Evolutionary conservation across 2,329 filamentous ascomycete genomes (phyloP).

Genomic region (Metarhizium humberi): DNA sequence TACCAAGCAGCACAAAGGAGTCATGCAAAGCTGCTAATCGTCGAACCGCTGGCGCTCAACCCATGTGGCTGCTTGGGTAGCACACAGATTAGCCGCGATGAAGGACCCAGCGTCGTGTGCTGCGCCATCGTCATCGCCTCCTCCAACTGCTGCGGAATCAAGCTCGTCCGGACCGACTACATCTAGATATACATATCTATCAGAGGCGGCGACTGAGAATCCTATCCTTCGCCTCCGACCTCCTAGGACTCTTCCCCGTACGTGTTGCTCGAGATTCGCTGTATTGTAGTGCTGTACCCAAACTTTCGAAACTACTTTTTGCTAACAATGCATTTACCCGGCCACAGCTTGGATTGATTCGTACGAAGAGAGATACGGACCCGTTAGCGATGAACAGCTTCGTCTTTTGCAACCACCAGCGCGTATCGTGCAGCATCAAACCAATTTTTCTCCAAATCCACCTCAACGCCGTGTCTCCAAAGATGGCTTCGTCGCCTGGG

Average conservation of each 20-base stretch:
- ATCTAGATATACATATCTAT: constrained; percentile 3
- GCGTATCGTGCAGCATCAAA: constrained; percentile 28
- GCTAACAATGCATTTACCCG: constrained; percentile 14
- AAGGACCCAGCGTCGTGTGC: neutral
- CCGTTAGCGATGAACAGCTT: constrained; percentile 27
- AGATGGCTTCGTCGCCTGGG: constrained; percentile 36
- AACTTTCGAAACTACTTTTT: neutral
- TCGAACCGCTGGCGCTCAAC: neutral
- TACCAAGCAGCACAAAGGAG: neutral
- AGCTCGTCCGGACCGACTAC: constrained; percentile 6
- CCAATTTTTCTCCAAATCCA: constrained; percentile 31
- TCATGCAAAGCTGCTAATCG: constrained; percentile 6
- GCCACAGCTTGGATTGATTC: constrained; percentile 39
- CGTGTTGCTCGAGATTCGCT: constrained; percentile 9
- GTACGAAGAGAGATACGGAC: constrained; percentile 32
- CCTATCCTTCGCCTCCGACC: constrained; percentile 13
- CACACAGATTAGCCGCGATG: constrained; percentile 1
- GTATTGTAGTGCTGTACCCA: neutral
- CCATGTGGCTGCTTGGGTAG: neutral
- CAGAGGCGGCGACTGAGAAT: constrained; percentile 8
- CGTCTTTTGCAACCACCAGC: constrained; percentile 28
- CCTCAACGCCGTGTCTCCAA: constrained; percentile 33
- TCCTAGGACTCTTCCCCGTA: constrained; percentile 22
- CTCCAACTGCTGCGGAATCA: constrained; percentile 7
- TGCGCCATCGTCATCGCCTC: constrained; percentile 9